phyloP scores from a whole-genome alignment of 1,284 basidiomycete species.

The Butyriboletus appendiculatus region DNA sequence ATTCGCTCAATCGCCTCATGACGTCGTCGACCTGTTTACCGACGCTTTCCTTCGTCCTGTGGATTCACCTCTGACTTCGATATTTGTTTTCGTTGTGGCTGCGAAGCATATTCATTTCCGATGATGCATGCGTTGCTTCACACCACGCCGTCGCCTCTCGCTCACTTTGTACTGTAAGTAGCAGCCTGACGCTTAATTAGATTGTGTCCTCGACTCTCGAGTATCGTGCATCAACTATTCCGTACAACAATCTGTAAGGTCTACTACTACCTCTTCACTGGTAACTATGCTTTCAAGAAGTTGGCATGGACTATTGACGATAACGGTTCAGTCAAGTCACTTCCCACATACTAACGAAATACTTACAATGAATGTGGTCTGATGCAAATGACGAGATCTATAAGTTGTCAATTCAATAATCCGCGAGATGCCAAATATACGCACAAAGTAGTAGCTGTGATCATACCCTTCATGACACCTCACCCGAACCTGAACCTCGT shows the following conservation, averaged over 20 bases:
- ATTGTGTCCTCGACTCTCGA: background rate
- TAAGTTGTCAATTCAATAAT: slow-evolving; percentile 74
- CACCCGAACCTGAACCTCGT: slow-evolving; percentile 77
- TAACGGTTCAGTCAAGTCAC: background rate
- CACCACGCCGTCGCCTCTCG: background rate
- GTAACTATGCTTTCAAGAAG: slow-evolving; percentile 64
- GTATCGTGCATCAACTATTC: slow-evolving; percentile 6
- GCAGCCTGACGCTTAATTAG: background rate
- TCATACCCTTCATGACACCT: slow-evolving; percentile 90
- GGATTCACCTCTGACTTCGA: background rate
- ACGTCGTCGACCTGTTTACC: background rate
- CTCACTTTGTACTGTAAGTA: slow-evolving; percentile 3
- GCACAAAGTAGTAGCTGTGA: slow-evolving; percentile 90
- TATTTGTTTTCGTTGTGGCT: background rate
- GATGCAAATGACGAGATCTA: slow-evolving; percentile 80
- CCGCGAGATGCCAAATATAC: slow-evolving; percentile 38
- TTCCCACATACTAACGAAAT: slow-evolving; percentile 4
- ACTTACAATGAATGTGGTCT: slow-evolving; percentile 54
- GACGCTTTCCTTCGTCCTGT: background rate
- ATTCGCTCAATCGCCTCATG: slow-evolving; percentile 37
- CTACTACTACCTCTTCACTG: background rate
- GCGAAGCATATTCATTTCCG: slow-evolving; percentile 2
- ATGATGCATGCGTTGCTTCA: background rate
- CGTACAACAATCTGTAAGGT: background rate
- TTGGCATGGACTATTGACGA: slow-evolving; percentile 68